Conservation (phyloP, 768 basidiomycete genomes). For the Tremella fuciformis region DNA sequence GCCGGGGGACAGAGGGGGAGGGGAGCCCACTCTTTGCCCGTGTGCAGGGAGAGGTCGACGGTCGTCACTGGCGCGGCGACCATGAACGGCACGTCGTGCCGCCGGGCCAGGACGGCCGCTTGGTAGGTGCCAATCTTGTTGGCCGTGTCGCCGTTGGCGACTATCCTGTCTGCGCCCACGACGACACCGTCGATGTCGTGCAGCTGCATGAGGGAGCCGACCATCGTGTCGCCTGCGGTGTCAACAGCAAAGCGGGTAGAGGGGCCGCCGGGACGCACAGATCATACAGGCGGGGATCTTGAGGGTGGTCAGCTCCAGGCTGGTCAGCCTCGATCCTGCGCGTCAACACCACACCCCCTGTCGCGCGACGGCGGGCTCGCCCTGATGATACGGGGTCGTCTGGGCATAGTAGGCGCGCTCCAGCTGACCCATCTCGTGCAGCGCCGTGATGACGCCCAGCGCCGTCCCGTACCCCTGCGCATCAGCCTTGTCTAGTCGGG, state of each 20-base stretch:
- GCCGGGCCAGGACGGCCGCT: slow-evolving; percentile 78
- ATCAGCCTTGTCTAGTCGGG: slow-evolving; percentile 3
- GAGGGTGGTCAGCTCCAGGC: slow-evolving; percentile 80
- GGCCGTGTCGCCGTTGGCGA: slow-evolving; percentile 91
- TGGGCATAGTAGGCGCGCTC: slow-evolving; percentile 87
- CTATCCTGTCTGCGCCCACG: slow-evolving; percentile 85
- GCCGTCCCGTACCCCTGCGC: slow-evolving; percentile 90
- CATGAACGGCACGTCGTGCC: slow-evolving; percentile 84
- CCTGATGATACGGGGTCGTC: slow-evolving; percentile 62
- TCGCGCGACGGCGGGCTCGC: slow-evolving; percentile 8
- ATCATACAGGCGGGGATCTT: slow-evolving; percentile 87
- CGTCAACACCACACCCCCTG: background rate
- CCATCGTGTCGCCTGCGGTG: slow-evolving; percentile 73
- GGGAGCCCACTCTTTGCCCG: slow-evolving; percentile 61
- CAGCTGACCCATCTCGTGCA: slow-evolving; percentile 74
- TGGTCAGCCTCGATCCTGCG: slow-evolving; percentile 82
- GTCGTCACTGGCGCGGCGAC: slow-evolving; percentile 91
- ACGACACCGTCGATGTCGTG: slow-evolving; percentile 81
- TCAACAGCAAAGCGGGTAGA: background rate
- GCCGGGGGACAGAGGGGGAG: background rate
- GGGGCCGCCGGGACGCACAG: slow-evolving; percentile 53
- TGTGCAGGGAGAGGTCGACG: slow-evolving; percentile 73
- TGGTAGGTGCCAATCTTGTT: slow-evolving; percentile 99
- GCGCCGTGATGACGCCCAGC: slow-evolving; percentile 84
- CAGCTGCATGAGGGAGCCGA: slow-evolving; percentile 84